Conservation (phyloP, 2,329 filamentous ascomycete species). For the Dactylonectria estremocensis region DNA sequence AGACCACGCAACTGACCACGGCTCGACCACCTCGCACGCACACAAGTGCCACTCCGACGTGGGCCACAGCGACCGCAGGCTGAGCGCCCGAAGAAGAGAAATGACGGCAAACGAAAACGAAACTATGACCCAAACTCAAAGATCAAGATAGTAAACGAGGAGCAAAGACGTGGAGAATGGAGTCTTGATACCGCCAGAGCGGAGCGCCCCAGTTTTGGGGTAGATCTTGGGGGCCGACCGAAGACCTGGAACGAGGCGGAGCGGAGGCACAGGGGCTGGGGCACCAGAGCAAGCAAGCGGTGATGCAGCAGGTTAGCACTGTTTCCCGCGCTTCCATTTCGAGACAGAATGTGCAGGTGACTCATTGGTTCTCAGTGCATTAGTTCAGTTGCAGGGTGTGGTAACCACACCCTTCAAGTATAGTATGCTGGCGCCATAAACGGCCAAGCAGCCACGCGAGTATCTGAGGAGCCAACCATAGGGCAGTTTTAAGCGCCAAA, state of each 20-base stretch:
- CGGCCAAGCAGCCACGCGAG: too few relatives aligned
- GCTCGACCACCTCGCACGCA: background rate
- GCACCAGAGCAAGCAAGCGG: background rate
- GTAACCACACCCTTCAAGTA: too few relatives aligned
- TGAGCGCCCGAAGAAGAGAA: background rate
- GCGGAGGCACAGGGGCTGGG: constrained; percentile 1
- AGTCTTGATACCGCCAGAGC: background rate
- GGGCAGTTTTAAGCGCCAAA: background rate
- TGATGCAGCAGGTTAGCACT: background rate
- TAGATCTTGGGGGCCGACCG: background rate
- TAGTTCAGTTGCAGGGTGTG: background rate
- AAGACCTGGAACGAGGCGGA: background rate
- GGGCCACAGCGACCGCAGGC: background rate
- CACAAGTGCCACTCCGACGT: background rate
- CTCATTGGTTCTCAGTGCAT: background rate
- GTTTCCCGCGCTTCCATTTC: background rate
- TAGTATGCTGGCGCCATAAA: too few relatives aligned
- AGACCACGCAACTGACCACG: constrained; percentile 26
- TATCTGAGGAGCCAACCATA: background rate
- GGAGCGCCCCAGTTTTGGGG: background rate
- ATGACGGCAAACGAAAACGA: background rate
- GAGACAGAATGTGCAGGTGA: background rate
- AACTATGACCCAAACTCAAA: background rate
- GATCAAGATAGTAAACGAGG: background rate
- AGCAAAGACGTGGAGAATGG: background rate